phyloP scores from a whole-genome alignment of 1,284 basidiomycete species.

The Leccinum subspadiceum region DNA sequence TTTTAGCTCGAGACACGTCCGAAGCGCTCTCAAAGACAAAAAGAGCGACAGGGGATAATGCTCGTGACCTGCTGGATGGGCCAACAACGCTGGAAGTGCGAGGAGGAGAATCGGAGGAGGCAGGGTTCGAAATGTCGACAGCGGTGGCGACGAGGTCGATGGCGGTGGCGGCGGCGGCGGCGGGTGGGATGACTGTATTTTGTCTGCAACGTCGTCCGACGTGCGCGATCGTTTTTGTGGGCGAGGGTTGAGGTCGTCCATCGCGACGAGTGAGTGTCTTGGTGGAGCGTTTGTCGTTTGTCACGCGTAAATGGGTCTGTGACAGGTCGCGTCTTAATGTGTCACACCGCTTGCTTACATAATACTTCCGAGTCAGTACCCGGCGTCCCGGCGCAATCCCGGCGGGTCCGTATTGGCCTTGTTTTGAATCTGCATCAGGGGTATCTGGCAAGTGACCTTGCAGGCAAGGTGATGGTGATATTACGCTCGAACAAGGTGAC shows the following conservation, averaged over 20 bases:
- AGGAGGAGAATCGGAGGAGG: conserved; percentile 54
- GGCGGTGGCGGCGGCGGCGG: background rate
- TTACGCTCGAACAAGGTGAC: too few species aligned
- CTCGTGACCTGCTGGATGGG: conserved; percentile 60
- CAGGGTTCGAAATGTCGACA: conserved; percentile 32
- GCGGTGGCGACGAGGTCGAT: background rate
- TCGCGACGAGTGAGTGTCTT: conserved; percentile 8
- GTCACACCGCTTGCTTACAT: background rate
- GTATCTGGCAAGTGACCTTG: too few species aligned
- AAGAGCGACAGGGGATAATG: conserved; percentile 52
- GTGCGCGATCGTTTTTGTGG: conserved; percentile 29
- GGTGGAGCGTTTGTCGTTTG: conserved; percentile 3
- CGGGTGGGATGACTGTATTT: background rate
- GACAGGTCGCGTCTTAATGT: conserved; percentile 24
- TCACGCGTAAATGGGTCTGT: conserved; percentile 32
- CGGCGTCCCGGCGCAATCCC: too few species aligned
- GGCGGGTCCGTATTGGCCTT: too few species aligned
- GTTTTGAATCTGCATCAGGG: too few species aligned
- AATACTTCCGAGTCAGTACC: background rate
- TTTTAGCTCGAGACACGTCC: conserved; percentile 49
- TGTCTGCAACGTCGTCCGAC: conserved; percentile 1
- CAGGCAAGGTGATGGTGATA: too few species aligned
- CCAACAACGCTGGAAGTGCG: conserved; percentile 55
- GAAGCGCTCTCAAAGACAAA: conserved; percentile 53
- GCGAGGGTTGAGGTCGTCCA: conserved; percentile 24